A percentile compares a stretch with the other conserved stretches of the same genome.
Conservation (phyloP, 192 early-diverging fungal species). For the Chytriomyces sp. region DNA sequence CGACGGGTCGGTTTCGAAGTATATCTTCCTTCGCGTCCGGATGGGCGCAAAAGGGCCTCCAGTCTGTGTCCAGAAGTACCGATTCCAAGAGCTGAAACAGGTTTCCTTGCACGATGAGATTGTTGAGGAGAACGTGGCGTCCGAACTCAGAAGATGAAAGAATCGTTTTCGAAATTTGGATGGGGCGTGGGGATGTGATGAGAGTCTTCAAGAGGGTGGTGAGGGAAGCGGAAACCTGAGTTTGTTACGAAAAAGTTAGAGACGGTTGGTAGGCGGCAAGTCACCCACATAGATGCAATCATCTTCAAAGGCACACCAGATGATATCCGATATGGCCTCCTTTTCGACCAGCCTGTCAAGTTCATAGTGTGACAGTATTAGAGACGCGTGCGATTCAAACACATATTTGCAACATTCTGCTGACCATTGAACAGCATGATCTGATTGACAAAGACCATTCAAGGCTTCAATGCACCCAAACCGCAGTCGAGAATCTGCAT, state of each 20-base stretch:
- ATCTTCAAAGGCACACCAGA: constrained; percentile 16
- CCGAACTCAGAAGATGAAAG: background rate
- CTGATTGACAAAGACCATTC: constrained; percentile 2
- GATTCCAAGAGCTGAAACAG: constrained; percentile 3
- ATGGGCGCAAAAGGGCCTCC: background rate
- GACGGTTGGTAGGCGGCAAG: background rate
- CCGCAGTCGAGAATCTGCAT: background rate
- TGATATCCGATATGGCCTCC: background rate
- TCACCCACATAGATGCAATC: constrained; percentile 20
- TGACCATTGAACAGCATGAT: constrained; percentile 3
- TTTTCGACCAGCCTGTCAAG: constrained; percentile 6
- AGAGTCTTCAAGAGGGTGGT: background rate
- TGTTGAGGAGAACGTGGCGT: constrained; percentile 9
- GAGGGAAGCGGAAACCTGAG: background rate
- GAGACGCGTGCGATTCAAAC: no score
- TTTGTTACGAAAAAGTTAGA: background rate
- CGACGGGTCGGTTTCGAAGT: background rate
- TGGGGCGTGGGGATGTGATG: constrained; percentile 5
- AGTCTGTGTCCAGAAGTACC: background rate
- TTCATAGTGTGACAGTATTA: no score
- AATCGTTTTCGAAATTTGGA: background rate
- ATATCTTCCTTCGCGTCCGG: background rate
- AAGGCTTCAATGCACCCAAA: constrained; percentile 14
- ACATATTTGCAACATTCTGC: no score
- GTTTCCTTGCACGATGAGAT: constrained; percentile 4